Conservation (phyloP, 768 basidiomycete genomes). For the Hydnum rufescens region DNA sequence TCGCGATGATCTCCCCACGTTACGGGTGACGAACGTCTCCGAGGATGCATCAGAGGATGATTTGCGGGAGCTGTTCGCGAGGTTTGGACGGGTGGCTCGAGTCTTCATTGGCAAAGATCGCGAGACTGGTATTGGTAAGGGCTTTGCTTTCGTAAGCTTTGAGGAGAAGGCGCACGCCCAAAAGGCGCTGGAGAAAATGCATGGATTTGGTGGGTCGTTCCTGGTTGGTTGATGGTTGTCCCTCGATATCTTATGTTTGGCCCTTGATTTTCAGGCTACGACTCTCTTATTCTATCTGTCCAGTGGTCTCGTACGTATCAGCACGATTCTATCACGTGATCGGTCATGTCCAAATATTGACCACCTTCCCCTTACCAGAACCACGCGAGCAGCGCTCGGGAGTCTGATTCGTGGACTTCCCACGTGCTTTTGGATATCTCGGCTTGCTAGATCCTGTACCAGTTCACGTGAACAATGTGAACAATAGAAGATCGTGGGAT, state of each 20-base stretch:
- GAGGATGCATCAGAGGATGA: constrained; percentile 92
- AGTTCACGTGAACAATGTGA: no score
- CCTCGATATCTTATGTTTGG: neutral
- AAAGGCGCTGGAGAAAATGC: constrained; percentile 75
- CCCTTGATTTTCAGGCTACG: constrained; percentile 28
- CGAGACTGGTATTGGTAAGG: constrained; percentile 87
- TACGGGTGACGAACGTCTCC: constrained; percentile 92
- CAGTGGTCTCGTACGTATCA: constrained; percentile 40
- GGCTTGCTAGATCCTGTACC: no score
- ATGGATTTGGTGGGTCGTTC: constrained; percentile 43
- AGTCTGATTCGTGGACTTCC: no score
- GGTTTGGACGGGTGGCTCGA: constrained; percentile 67
- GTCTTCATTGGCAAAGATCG: constrained; percentile 91
- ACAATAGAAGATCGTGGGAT: no score
- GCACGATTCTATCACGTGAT: no score
- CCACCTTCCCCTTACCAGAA: no score
- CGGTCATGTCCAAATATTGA: no score
- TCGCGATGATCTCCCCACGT: constrained; percentile 85
- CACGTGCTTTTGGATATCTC: no score
- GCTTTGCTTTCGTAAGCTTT: constrained; percentile 94
- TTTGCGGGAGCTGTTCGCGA: constrained; percentile 73
- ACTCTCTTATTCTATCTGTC: constrained; percentile 64
- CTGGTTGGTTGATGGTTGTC: neutral
- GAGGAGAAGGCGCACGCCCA: constrained; percentile 65
- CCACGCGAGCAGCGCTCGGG: no score